Percentiles rank a stretch among this genome's conserved stretches.
phyloP scores from a whole-genome alignment of 345 rosid species.

The Arabidopsis suecica region DNA sequence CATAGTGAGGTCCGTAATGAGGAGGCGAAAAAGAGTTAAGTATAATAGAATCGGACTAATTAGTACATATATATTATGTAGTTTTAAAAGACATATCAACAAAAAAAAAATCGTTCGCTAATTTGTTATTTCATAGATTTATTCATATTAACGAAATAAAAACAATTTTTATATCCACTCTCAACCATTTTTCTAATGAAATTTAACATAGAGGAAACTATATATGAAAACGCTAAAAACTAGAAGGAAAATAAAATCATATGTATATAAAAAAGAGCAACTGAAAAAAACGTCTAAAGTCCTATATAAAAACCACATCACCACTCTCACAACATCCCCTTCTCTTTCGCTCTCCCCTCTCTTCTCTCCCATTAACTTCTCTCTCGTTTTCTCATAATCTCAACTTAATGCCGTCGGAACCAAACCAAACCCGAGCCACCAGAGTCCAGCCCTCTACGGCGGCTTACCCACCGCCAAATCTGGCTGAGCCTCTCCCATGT shows the following conservation, averaged over 20 bases:
- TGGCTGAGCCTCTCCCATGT: slow-evolving; percentile 77
- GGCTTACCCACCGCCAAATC: slow-evolving; percentile 67
- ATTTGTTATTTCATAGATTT: too few relatives aligned
- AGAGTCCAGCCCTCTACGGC: slow-evolving; percentile 47
- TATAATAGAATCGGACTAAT: too few relatives aligned
- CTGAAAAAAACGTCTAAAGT: background rate
- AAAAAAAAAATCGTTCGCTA: too few relatives aligned
- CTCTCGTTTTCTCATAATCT: slow-evolving; percentile 20
- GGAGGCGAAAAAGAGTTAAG: too few relatives aligned
- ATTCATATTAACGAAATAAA: too few relatives aligned
- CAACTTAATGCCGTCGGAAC: slow-evolving; percentile 58
- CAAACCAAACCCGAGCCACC: slow-evolving; percentile 44
- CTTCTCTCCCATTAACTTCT: slow-evolving; percentile 19
- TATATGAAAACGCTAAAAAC: too few relatives aligned
- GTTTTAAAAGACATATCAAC: too few relatives aligned
- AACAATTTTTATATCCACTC: too few relatives aligned
- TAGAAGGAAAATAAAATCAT: background rate
- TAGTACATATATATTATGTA: too few relatives aligned
- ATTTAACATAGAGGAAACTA: too few relatives aligned
- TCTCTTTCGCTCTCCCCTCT: slow-evolving; percentile 36
- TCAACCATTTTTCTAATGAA: too few relatives aligned
- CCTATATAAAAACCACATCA: slow-evolving; percentile 32
- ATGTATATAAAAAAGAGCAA: background rate
- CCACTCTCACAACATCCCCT: slow-evolving; percentile 45
- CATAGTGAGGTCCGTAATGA: too few relatives aligned